Conservation (phyloP, 106 monocot genomes). For the Triglochin maritima region DNA sequence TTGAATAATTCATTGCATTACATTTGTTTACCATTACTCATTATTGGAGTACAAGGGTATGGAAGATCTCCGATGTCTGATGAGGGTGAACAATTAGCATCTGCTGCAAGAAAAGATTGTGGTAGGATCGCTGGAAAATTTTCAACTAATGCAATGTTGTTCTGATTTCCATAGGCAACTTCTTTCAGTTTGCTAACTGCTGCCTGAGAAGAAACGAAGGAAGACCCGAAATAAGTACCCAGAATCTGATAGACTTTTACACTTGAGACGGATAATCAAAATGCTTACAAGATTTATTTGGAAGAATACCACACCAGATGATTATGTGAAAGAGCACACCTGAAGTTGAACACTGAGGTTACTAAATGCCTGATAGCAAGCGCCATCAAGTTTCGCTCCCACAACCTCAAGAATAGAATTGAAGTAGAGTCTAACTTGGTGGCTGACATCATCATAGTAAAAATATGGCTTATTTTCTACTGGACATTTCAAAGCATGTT, state of each 20-base stretch:
- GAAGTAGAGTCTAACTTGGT: slow-evolving; percentile 41
- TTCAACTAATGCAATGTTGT: slow-evolving; percentile 34
- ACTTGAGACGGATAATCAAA: background rate
- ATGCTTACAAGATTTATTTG: background rate
- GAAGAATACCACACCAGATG: background rate
- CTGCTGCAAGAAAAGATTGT: background rate
- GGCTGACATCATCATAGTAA: slow-evolving; percentile 14
- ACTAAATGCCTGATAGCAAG: slow-evolving; percentile 19
- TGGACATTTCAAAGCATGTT: slow-evolving; percentile 63
- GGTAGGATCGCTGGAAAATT: background rate
- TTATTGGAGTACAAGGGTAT: background rate
- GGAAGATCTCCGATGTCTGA: background rate
- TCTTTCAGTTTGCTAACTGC: slow-evolving; percentile 41
- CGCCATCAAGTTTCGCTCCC: slow-evolving; percentile 34
- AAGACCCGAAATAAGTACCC: background rate
- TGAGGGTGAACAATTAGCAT: background rate
- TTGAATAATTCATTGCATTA: background rate
- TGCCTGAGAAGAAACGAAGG: slow-evolving; percentile 15
- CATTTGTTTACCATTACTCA: background rate
- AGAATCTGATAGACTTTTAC: background rate
- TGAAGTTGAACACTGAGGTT: slow-evolving; percentile 30
- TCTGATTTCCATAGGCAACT: slow-evolving; percentile 36
- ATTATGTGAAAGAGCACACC: slow-evolving; percentile 17
- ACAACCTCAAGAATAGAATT: slow-evolving; percentile 47
- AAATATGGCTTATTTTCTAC: slow-evolving; percentile 36